Conservation (phyloP, 768 basidiomycete genomes). For the Gloeopeniophorella convolvens region DNA sequence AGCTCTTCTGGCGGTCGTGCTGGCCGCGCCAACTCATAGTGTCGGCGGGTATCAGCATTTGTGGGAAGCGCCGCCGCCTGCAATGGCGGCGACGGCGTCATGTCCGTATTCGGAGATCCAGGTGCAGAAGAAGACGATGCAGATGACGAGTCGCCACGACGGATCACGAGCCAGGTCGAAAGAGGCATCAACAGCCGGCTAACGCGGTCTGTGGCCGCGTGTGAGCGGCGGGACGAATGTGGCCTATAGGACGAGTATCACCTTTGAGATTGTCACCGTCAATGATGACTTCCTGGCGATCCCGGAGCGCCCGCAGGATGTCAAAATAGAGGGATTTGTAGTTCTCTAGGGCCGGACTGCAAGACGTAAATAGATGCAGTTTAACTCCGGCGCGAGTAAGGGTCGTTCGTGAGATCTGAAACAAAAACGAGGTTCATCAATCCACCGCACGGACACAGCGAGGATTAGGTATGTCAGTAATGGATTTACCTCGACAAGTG, state of each 20-base stretch:
- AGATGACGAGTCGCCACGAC: constrained; percentile 5
- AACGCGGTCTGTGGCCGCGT: constrained; percentile 14
- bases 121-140: constrained; percentile 1
- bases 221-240: background rate
- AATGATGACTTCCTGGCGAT: constrained; percentile 12
- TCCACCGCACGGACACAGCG: constrained; percentile 3
- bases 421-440: constrained; percentile 11
- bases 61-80: background rate
- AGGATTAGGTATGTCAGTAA: background rate
- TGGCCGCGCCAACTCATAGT: background rate
- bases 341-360: constrained; percentile 9
- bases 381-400: constrained; percentile 18
- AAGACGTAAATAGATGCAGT: constrained; percentile 17
- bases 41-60: background rate
- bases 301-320: constrained; percentile 17
- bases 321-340: constrained; percentile 21
- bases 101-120: background rate
- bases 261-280: constrained; percentile 16
- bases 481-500: constrained; percentile 20
- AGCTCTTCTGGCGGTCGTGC: constrained; percentile 8
- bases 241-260: constrained; percentile 5
- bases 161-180: constrained; percentile 20
- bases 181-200: constrained; percentile 18
- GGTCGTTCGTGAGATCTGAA: constrained; percentile 20
- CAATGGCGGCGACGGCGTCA: background rate